A percentile compares a stretch with the other conserved stretches of the same genome.
Evolutionary conservation across 208 protist species (phyloP).

Genomic region (Trypanosoma avium): DNA sequence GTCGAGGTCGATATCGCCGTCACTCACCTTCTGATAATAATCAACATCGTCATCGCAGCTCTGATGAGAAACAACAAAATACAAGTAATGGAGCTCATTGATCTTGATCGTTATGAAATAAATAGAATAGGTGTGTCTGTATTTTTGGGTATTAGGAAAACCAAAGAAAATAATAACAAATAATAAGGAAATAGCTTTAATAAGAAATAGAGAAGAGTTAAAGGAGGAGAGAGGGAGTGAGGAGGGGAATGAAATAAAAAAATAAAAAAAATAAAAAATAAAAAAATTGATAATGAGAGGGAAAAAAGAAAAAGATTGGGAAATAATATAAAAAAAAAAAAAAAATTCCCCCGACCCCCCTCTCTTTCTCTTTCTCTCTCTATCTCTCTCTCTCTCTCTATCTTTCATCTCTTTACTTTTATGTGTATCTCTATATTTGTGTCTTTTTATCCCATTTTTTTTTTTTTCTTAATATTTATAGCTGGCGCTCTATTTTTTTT

Average conservation of each 20-base stretch:
- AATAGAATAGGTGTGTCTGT: not conserved
- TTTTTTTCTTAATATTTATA: constrained; percentile 27
- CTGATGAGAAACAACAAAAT: constrained; percentile 14
- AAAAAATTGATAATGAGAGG: no score
- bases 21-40: constrained; percentile 11
- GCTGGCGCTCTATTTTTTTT: not conserved
- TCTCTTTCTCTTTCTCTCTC: no score
- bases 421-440: no score
- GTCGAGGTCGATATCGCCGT: not conserved
- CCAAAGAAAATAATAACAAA: not conserved
- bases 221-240: not conserved
- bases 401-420: no score
- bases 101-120: not conserved
- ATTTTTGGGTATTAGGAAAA: not conserved
- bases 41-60: constrained; percentile 12
- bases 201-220: no score
- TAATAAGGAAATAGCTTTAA: not conserved
- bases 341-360: no score
- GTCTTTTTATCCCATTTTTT: constrained; percentile 11
- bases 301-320: no score
- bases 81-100: constrained; percentile 1
- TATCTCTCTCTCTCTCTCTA: no score
- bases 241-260: constrained; percentile 11
- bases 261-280: constrained; percentile 3
- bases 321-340: no score